Base-by-base conservation (phyloP, 768 basidiomycete species). In the Suillus sp. region DNA sequence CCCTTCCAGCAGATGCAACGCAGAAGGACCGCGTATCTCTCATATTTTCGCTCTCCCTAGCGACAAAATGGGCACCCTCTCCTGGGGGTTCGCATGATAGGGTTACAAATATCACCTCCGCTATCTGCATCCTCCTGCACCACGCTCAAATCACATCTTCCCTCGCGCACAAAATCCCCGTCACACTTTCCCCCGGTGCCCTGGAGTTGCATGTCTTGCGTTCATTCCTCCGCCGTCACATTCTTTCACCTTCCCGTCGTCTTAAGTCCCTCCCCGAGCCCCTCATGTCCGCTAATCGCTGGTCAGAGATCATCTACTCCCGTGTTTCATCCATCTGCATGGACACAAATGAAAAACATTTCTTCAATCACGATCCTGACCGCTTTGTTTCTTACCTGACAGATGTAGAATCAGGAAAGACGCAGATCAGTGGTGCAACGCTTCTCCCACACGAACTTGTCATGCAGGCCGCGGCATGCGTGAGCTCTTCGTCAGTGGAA, bases 61-160 rank as follows among this genome's bases (percentile, higher is more conserved):
- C 82, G 1, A 80, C 81, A 1, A 92, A 91, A 72, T 92, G 89
- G 89, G 89, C 88, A 0, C 89, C 90, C 0, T 83, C 84, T 2
- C 84, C 86, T 14, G 79, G 72, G 4, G 76, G 78, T 3, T 79
- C 85, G 4, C 89, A 90, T 61, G 90, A 91, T 67, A 80, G 83
- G 11, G 76, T 81, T 62, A 87, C 86, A 3, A 87, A 88, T 70
- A 85, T 92, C 65, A 72, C 85, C 5, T 86, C 89, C 0, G 88
- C 89, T 42, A 82, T 92, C 50, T 76, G 79, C 16, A 75, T 84
- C 18, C 79, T 87, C 56, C 77, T 92, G 16, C 81, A 81, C 65
- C 72, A 76, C 4, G 68, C 74, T 0, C 77, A 79, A 8, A 67
- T 73, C 27, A 60, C 63, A 13, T 60, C 42, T 6, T 53, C 58